A percentile compares a stretch with the other conserved stretches of the same genome.
Conservation (phyloP, 1,284 basidiomycete species). For the Ustilago sp. region DNA sequence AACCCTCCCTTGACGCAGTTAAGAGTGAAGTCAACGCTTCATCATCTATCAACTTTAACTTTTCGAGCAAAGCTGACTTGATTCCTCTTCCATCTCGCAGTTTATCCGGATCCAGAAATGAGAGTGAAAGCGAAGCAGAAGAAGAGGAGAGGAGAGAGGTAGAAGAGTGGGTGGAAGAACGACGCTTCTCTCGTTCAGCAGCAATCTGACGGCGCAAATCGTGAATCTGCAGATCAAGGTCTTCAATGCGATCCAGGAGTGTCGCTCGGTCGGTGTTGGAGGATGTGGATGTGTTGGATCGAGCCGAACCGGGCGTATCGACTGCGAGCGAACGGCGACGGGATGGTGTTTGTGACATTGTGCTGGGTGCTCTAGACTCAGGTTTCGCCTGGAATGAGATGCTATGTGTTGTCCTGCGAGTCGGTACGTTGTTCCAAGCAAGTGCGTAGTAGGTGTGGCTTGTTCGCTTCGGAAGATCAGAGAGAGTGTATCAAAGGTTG, state of each 20-base stretch:
- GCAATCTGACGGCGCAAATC: constrained; percentile 25
- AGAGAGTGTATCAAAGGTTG: neutral
- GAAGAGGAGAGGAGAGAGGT: neutral
- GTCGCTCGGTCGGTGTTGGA: constrained; percentile 25
- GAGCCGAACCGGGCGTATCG: constrained; percentile 36
- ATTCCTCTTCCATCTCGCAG: neutral
- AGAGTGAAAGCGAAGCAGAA: neutral
- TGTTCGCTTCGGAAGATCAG: neutral
- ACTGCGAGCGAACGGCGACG: constrained; percentile 15
- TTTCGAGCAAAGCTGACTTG: constrained; percentile 13
- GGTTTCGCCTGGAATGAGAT: neutral
- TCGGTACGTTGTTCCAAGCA: neutral
- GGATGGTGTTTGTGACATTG: constrained; percentile 40
- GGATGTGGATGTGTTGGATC: constrained; percentile 31
- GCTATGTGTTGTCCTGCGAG: neutral
- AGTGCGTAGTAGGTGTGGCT: too few species aligned
- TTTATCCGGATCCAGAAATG: constrained; percentile 9
- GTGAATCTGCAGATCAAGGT: constrained; percentile 32
- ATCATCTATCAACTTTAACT: constrained; percentile 33
- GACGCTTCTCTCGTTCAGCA: constrained; percentile 24
- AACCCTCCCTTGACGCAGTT: neutral
- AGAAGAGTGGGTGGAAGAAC: neutral
- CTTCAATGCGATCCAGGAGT: constrained; percentile 28
- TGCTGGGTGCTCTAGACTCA: neutral
- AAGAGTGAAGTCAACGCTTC: constrained; percentile 37